Percentiles rank a stretch among this genome's conserved stretches.
phyloP scores from a whole-genome alignment of 1,139 yeast species.

The Nakaseomyces kungkrabaensis region DNA sequence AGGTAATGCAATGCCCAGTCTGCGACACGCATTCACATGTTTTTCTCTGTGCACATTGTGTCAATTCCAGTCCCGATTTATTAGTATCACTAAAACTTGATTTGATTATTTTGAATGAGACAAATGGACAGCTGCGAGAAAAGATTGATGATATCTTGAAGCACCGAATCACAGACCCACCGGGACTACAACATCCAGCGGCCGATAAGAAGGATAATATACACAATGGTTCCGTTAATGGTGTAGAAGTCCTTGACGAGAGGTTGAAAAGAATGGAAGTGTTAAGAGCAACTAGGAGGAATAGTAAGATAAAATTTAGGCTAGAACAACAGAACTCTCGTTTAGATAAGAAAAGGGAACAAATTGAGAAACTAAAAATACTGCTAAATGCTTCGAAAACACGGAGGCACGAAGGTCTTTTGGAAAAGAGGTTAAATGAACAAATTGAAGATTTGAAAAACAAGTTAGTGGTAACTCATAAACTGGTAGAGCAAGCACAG shows the following conservation, averaged over 20 bases:
- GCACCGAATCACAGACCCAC: background rate
- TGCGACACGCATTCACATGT: slow-evolving; percentile 15
- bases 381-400: slow-evolving; percentile 4
- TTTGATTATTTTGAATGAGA: slow-evolving; percentile 11
- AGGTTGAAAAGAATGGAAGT: slow-evolving; percentile 15
- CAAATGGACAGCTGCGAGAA: slow-evolving; percentile 10
- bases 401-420: slow-evolving; percentile 3
- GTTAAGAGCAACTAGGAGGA: slow-evolving; percentile 13
- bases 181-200: too few relatives aligned
- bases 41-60: slow-evolving; percentile 23
- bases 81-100: slow-evolving; percentile 14
- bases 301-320: slow-evolving; percentile 12
- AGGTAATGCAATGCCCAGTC: slow-evolving; percentile 15
- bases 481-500: slow-evolving; percentile 9
- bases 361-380: slow-evolving; percentile 6
- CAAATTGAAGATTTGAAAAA: background rate
- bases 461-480: slow-evolving; percentile 9
- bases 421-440: background rate
- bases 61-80: slow-evolving; percentile 22
- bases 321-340: slow-evolving; percentile 9
- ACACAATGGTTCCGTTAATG: background rate
- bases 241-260: slow-evolving; percentile 13
- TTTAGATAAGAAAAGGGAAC: slow-evolving; percentile 11
- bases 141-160: slow-evolving; percentile 16
- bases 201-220: background rate